Evolutionary conservation across 2,329 filamentous ascomycete genomes (phyloP).

Genomic region (Microcyclospora tardicrescens): DNA sequence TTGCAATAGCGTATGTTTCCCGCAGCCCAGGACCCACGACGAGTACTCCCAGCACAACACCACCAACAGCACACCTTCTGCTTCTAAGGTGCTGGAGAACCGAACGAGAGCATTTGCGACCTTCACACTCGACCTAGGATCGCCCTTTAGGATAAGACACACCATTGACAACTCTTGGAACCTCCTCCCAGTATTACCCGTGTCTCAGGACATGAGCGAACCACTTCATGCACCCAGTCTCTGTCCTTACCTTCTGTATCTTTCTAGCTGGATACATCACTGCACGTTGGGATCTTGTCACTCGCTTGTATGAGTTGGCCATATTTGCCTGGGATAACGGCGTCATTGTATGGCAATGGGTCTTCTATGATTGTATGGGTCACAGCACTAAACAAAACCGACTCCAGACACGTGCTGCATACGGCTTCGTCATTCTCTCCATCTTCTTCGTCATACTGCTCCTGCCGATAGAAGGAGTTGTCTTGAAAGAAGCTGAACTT

Average conservation of each 20-base stretch:
- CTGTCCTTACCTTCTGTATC: slow-evolving; percentile 86
- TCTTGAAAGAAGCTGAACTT: slow-evolving; percentile 63
- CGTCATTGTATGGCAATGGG: slow-evolving; percentile 54
- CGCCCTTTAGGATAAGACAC: no score
- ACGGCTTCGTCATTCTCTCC: slow-evolving; percentile 72
- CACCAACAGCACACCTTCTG: no score
- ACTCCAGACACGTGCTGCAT: slow-evolving; percentile 62
- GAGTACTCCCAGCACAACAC: no score
- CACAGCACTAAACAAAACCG: background rate
- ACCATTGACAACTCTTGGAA: no score
- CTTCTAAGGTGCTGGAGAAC: no score
- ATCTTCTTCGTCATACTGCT: slow-evolving; percentile 74
- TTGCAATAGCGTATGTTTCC: no score
- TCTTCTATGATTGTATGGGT: no score
- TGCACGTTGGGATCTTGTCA: slow-evolving; percentile 96
- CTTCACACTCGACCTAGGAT: no score
- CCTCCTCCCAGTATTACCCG: no score
- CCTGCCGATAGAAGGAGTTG: slow-evolving; percentile 72
- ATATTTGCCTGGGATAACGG: slow-evolving; percentile 98
- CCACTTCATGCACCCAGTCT: slow-evolving; percentile 82
- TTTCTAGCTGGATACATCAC: slow-evolving; percentile 99
- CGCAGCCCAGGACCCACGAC: no score
- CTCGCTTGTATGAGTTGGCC: slow-evolving; percentile 88
- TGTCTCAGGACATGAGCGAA: background rate
- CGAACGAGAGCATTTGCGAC: no score